Conservation (phyloP, 2,329 filamentous ascomycete genomes). For the Trichoderma koningii region DNA sequence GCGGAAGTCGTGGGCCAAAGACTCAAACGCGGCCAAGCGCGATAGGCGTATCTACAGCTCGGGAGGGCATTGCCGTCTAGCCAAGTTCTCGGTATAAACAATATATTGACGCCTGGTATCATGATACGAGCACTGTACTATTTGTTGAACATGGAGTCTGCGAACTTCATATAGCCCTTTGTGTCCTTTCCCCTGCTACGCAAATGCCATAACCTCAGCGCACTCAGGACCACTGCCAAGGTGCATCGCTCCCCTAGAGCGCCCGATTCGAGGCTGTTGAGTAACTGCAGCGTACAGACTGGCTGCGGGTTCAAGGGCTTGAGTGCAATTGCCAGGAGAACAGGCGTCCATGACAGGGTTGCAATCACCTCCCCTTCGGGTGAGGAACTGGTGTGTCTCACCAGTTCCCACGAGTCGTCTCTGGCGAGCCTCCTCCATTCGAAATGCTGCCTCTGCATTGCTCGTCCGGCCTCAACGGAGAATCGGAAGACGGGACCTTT, state of each 20-base stretch:
- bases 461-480: neutral
- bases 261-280: neutral
- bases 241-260: neutral
- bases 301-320: neutral
- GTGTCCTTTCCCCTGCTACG: conserved; percentile 7
- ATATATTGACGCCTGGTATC: no score
- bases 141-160: no score
- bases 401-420: neutral
- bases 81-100: no score
- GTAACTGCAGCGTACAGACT: neutral
- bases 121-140: no score
- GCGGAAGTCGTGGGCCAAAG: no score
- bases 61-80: no score
- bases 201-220: conserved; percentile 4
- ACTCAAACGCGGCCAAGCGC: no score
- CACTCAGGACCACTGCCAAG: neutral
- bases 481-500: conserved; percentile 2
- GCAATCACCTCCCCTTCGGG: conserved; percentile 2
- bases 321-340: neutral
- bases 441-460: neutral
- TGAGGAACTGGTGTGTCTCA: neutral
- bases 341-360: neutral
- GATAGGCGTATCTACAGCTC: no score
- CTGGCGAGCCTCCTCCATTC: neutral
- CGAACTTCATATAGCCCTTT: no score